Evolutionary conservation across 2,329 filamentous ascomycete species (phyloP), one percentile per base, ranked within the genome.

Genomic region (Fusarium sp.): DNA sequence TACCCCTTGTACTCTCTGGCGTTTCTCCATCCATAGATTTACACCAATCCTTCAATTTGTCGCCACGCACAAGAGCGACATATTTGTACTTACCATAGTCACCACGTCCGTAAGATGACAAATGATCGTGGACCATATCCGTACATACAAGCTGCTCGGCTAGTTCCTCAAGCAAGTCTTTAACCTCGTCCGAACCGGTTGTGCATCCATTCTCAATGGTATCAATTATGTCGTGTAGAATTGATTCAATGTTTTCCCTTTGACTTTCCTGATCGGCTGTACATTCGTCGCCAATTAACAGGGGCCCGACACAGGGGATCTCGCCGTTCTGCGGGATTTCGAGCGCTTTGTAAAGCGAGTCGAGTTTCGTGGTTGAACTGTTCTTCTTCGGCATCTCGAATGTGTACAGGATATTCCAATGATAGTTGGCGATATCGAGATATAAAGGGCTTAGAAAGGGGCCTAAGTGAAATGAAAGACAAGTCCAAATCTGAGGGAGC

Each of bases 291-390:
- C 5, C 1, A 3, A 2, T 20, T 4, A 2, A 2, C 20, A 3
- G 24, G n/a, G 14, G 5, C 11, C 62, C 42, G 27, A 73, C 24
- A 38, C 70, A 71, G 2, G 9, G 2, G 6, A 61, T 29, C 0
- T 17, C 1, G 14, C 35, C 58, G 14, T 4, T 11, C 5, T 20
- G 27, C 5, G 62, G 27, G 20, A 70, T 53, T 12, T 17, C 10
- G 5, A 72, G 29, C 3, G 59, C 62, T 42, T 61, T 8, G 11
- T 67, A 67, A 9, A 72, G 70, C 16, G 66, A 61, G 22, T 14
- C 27, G 20, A 60, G 31, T n/a, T 60, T 29, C 12, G 5, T 22
- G 12, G 22, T 0, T 3, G 49, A 6, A 9, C 12, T 22, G 6
- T 16, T 33, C 6, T 9, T 31, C 14, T n/a, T 5, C 6, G 24